Percentiles rank a stretch among this genome's conserved stretches.
These are phyloP conservation scores for Penicillium taxi DNA, from an alignment of 495 filamentous ascomycete species.

Conservation along the genomic window DNA sequence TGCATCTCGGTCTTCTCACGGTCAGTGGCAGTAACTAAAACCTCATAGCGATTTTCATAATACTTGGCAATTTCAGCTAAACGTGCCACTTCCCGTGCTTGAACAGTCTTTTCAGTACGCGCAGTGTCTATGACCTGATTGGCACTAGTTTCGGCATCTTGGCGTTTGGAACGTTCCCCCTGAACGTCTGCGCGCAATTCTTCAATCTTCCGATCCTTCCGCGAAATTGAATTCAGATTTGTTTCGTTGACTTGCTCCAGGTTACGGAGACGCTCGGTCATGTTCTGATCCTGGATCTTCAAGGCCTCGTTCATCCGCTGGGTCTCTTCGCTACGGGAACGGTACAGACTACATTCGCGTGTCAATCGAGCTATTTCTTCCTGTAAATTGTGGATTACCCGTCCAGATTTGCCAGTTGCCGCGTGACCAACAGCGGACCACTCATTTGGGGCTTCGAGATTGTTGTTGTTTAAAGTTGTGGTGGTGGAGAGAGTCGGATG, in stretches of 20 bases:
- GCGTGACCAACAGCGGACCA: constrained; percentile 79
- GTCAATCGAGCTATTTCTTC: constrained; percentile 80
- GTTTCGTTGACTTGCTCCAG: constrained; percentile 63
- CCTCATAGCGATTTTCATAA: constrained; percentile 57
- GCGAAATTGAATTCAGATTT: constrained; percentile 60
- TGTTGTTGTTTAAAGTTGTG: constrained; percentile 17
- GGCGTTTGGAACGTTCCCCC: constrained; percentile 54
- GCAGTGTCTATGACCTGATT: constrained; percentile 55
- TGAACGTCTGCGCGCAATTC: constrained; percentile 60
- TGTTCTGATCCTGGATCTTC: constrained; percentile 63
- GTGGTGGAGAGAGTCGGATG: constrained; percentile 13
- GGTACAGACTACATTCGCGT: constrained; percentile 69
- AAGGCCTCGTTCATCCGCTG: constrained; percentile 63
- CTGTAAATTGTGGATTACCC: constrained; percentile 83
- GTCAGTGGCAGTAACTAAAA: constrained; percentile 53
- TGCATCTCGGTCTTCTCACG: constrained; percentile 47
- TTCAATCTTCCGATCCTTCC: constrained; percentile 75
- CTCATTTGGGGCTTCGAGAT: constrained; percentile 21
- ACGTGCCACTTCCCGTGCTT: constrained; percentile 55
- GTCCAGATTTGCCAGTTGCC: constrained; percentile 76
- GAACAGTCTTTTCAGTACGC: constrained; percentile 45
- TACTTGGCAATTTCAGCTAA: constrained; percentile 48
- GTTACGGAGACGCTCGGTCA: constrained; percentile 51
- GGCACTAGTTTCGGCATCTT: constrained; percentile 55
- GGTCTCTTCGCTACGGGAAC: constrained; percentile 62